Percentiles rank a stretch among this genome's conserved stretches.
phyloP scores from a whole-genome alignment of 2,329 filamentous ascomycete genomes.

The Shiraia bambusicola region DNA sequence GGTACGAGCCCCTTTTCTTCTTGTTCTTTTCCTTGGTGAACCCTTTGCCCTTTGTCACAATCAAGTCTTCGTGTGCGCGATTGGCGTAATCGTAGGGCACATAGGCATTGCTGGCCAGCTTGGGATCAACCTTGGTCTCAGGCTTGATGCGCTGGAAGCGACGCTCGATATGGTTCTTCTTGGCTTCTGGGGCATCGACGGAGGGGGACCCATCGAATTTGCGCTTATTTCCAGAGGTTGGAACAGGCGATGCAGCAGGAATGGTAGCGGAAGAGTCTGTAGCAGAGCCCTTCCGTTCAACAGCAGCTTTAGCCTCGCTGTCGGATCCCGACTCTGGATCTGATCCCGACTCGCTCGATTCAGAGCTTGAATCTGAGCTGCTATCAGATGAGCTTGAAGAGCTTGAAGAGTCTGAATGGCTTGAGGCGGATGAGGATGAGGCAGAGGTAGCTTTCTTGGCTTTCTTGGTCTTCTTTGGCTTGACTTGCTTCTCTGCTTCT shows the following conservation, averaged over 20 bases:
- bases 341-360: too few species aligned
- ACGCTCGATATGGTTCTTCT: constrained; percentile 41
- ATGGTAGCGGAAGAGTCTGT: constrained; percentile 46
- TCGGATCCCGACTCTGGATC: constrained; percentile 20
- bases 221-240: constrained; percentile 45
- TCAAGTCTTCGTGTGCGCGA: constrained; percentile 82
- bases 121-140: constrained; percentile 67
- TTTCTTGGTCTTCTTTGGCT: constrained; percentile 20
- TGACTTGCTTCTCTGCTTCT: constrained; percentile 22
- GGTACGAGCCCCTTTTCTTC: constrained; percentile 74
- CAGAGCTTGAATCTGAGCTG: constrained; percentile 17
- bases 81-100: constrained; percentile 85
- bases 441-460: constrained; percentile 30
- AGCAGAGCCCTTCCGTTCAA: constrained; percentile 47
- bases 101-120: constrained; percentile 77
- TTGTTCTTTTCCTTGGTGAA: constrained; percentile 99
- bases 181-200: constrained; percentile 36
- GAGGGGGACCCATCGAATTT: constrained; percentile 40
- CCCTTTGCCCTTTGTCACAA: constrained; percentile 89
- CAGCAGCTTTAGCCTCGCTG: constrained; percentile 33
- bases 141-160: constrained; percentile 78
- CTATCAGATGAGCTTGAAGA: constrained; percentile 23
- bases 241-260: constrained; percentile 29
- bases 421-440: too few species aligned
- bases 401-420: constrained; percentile 12